phyloP scores from a whole-genome alignment of 306 rosid genomes.

The Crataegus laevigata region DNA sequence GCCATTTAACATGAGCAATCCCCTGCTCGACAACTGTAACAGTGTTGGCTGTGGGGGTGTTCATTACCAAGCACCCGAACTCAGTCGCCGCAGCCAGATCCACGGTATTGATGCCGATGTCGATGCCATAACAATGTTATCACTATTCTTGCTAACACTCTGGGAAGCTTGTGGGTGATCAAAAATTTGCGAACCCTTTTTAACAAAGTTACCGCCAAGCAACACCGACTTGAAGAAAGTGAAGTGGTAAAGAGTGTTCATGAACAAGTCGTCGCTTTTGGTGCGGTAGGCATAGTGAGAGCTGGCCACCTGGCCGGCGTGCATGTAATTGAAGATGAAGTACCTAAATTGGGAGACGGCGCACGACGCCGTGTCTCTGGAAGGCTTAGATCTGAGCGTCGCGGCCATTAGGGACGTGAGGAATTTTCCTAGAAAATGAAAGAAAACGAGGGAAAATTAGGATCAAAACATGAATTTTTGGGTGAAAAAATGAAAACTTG shows the following conservation, averaged over 20 bases:
- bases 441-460: background rate
- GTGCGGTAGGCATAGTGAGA: slow-evolving; percentile 40
- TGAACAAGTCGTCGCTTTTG: slow-evolving; percentile 32
- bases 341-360: slow-evolving; percentile 46
- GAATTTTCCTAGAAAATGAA: background rate
- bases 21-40: slow-evolving; percentile 94
- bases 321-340: slow-evolving; percentile 43
- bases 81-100: slow-evolving; percentile 98
- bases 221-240: slow-evolving; percentile 67
- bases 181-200: slow-evolving; percentile 16
- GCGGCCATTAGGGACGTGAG: slow-evolving; percentile 43
- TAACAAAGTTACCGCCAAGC: slow-evolving; percentile 44
- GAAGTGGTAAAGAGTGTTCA: slow-evolving; percentile 51
- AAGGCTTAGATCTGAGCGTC: slow-evolving; percentile 61
- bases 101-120: slow-evolving; percentile 93
- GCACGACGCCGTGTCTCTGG: slow-evolving; percentile 46
- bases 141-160: background rate
- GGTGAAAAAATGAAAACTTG: background rate
- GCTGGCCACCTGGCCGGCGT: slow-evolving; percentile 24
- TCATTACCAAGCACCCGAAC: slow-evolving; percentile 86
- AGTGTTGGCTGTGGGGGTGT: slow-evolving; percentile 94
- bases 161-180: slow-evolving; percentile 13
- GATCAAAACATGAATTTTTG: slow-evolving; percentile 3
- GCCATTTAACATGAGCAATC: slow-evolving; percentile 33
- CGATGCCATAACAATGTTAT: too few species aligned